Base-by-base conservation (phyloP, 345 rosid genomes). In the Alliaria petiolata region DNA sequence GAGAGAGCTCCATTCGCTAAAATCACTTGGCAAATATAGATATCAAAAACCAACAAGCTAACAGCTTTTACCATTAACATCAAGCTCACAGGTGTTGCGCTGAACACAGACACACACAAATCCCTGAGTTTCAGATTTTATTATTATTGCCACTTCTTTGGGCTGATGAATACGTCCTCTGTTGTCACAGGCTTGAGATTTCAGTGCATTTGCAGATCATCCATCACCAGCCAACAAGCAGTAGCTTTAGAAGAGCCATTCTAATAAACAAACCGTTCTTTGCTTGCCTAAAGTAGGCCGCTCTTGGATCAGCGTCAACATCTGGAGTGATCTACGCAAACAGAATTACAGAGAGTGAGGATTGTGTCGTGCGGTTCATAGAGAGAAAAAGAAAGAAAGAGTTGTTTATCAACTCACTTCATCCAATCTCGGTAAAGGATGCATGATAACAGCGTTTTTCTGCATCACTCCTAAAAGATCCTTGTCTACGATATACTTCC, bases 251-350 rank as follows among this genome's bases (percentile, higher is more conserved):
- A 69, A 91, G 96, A 71, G 99, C 98, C 99, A 95, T 89, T 65
- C 99, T 76, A 13, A 95, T 91, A 70, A 84, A 91, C 49, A 95
- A 96, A 49, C 98, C 98, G 28, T 95, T 95, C 92, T 89, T 91
- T 28, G 97, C 98, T 85, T 95, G 99, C 80, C 99, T 87, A 67
- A 95, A 95, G 81, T 91, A 89, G 3, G 99, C 99, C 67, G 96
- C 97, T 53, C 98, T 88, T 12, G 95, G 96, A 80, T 95, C 99
- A 7, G 54, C 72, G 55, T 91, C 98, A 12, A 91, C 97, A 30
- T 86, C 93, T 44, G 88, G 80, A 3, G 93, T 85, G 15, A 95
- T 88, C 99, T 92, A 31, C 59, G 13, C n/a, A 39, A 7, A 34
- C 35, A 9, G 0, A 44, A 51, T 12, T 16, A 39, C 14, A 63